Percentiles rank a stretch among this genome's conserved stretches.
These are phyloP conservation scores for Flueggea neowawraea DNA, from an alignment of 441 rosid species.

Conservation along the genomic window DNA sequence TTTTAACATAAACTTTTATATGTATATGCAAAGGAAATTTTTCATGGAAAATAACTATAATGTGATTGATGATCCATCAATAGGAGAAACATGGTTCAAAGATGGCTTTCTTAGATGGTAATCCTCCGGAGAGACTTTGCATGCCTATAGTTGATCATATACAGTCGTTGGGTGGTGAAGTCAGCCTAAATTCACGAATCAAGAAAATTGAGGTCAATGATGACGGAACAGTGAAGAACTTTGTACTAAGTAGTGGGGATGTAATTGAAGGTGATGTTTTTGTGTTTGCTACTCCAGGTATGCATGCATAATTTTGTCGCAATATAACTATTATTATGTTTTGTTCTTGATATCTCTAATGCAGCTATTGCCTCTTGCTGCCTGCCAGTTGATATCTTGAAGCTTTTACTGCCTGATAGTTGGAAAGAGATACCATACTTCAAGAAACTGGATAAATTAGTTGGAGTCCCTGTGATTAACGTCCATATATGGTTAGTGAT, in stretches of 20 bases:
- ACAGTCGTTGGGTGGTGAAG: slow-evolving; percentile 82
- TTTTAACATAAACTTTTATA: slow-evolving; percentile 1
- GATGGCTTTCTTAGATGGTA: slow-evolving; percentile 98
- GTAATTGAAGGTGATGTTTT: slow-evolving; percentile 77
- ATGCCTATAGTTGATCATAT: slow-evolving; percentile 81
- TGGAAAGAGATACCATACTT: slow-evolving; percentile 88
- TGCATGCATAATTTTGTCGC: slow-evolving; percentile 6
- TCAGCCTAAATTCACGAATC: slow-evolving; percentile 71
- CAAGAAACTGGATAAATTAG: slow-evolving; percentile 82
- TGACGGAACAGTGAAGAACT: slow-evolving; percentile 77
- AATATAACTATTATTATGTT: no score
- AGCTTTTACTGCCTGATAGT: slow-evolving; percentile 81
- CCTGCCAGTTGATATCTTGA: slow-evolving; percentile 72
- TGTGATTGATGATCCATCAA: slow-evolving; percentile 13
- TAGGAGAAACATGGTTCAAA: slow-evolving; percentile 98
- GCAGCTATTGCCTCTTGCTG: slow-evolving; percentile 12
- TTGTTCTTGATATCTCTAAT: slow-evolving; percentile 13
- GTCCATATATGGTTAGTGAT: slow-evolving; percentile 90
- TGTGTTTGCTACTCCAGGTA: slow-evolving; percentile 93
- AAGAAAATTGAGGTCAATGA: slow-evolving; percentile 73
- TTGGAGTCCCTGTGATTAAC: slow-evolving; percentile 94
- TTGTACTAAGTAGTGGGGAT: slow-evolving; percentile 62
- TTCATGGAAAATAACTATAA: background rate
- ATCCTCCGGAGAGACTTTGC: slow-evolving; percentile 97
- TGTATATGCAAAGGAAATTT: slow-evolving; percentile 5